Evolutionary conservation across 2,329 filamentous ascomycete species (phyloP), one percentile per base, ranked within the genome.

Genomic region (Diaporthe vaccinii): DNA sequence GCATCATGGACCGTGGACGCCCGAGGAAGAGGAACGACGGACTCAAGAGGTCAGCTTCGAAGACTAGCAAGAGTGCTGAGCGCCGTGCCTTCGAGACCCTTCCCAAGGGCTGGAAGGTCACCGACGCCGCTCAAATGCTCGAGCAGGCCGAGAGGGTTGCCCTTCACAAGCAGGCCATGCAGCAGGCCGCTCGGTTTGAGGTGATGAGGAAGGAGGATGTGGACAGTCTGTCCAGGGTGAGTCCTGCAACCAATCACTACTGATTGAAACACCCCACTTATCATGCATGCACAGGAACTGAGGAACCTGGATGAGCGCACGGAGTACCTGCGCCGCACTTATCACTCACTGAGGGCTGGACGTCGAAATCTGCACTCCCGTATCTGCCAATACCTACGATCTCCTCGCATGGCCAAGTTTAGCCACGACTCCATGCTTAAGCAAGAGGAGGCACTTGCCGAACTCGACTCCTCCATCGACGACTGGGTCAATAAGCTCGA

Each of bases 401-500:
- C 92, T 25, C 91, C 93, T 12, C 90, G 93, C 44, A 89, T 91
- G 7, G 91, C 92, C 74, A 92, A 91, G 78, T 95, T 95, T 82
- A 94, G 91, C 78, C 89, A 92, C 77, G 93, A 95, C 76, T 92
- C 91, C 28, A 91, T 96, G 82, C 87, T 96, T 57, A 94, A 93
- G 84, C 94, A 96, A 81, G 94, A 96, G 82, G 94, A 96, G 83
- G 93, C 93, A 1, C 87, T 96, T 15, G 91, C 92, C 1, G 94
- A 95, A 82, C 89, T 96, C 9, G 94, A 96, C 80, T 86, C 89
- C 22, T 94, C 92, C 3, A 96, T 96, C 77, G 94, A 96, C 79
- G 93, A 95, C 81, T 96, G 94, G 92, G 91, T 94, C 67, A 87
- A 85, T 79, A 96, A 96, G 84, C 89, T 96, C n/a, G 94, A 96